A percentile compares a stretch with the other conserved stretches of the same genome.
phyloP scores from a whole-genome alignment of 2,329 filamentous ascomycete species.

The Talaromyces atroroseus region DNA sequence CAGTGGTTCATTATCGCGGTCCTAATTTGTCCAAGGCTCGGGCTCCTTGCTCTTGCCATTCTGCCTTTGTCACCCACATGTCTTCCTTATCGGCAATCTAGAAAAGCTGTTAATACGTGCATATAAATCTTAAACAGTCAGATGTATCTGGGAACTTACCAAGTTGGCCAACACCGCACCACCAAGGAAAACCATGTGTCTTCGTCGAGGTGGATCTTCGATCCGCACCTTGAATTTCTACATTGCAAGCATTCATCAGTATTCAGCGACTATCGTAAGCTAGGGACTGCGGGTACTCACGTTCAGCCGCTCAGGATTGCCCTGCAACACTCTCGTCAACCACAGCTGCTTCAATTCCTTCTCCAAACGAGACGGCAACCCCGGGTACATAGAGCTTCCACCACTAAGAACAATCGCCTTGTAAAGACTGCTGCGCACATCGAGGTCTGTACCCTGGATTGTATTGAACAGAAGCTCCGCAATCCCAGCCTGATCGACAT shows the following conservation, averaged over 20 bases:
- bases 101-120: background rate
- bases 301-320: constrained; percentile 84
- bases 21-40: constrained; percentile 87
- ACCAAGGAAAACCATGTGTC: constrained; percentile 99
- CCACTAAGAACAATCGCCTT: constrained; percentile 96
- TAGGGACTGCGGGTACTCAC: constrained; percentile 41
- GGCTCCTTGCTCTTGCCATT: constrained; percentile 91
- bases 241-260: constrained; percentile 13
- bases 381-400: constrained; percentile 98
- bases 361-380: constrained; percentile 86
- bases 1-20: constrained; percentile 56
- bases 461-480: constrained; percentile 98
- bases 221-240: constrained; percentile 99
- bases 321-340: constrained; percentile 83
- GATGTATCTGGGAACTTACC: constrained; percentile 38
- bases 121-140: background rate
- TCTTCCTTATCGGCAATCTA: constrained; percentile 95
- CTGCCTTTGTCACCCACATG: constrained; percentile 97
- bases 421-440: constrained; percentile 88
- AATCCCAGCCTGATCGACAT: constrained; percentile 94
- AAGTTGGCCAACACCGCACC: constrained; percentile 96
- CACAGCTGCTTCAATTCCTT: constrained; percentile 99
- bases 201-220: constrained; percentile 89
- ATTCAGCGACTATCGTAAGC: background rate
- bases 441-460: constrained; percentile 91